phyloP scores from a whole-genome alignment of 2,329 filamentous ascomycete species.

The Leptographium galeiforme region DNA sequence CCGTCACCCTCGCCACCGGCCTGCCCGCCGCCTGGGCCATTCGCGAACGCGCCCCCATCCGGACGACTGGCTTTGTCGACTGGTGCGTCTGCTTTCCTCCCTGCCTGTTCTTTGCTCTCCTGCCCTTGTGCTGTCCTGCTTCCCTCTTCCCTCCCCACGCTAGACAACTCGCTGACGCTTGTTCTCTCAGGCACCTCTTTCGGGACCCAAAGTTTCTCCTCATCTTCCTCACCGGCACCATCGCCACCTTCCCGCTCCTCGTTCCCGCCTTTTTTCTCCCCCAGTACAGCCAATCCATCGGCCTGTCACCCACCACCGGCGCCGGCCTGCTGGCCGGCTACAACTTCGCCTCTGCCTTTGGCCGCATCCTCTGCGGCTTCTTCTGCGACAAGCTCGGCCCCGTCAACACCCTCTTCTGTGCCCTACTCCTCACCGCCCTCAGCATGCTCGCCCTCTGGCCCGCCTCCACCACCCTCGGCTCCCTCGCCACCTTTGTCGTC shows the following conservation, averaged over 20 bases:
- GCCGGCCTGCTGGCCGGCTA: conserved; percentile 47
- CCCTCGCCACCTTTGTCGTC: conserved; percentile 41
- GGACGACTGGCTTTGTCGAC: conserved; percentile 29
- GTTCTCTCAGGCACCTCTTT: conserved; percentile 26
- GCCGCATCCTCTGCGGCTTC: conserved; percentile 39
- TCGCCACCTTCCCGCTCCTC: conserved; percentile 46
- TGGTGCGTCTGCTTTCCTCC: conserved; percentile 18
- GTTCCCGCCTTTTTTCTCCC: conserved; percentile 50
- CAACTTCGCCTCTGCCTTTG: conserved; percentile 45
- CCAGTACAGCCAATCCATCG: conserved; percentile 39
- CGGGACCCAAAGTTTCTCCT: conserved; percentile 34
- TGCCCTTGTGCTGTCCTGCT: neutral
- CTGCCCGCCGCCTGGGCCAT: conserved; percentile 42
- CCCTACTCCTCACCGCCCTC: conserved; percentile 36
- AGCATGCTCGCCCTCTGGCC: conserved; percentile 52
- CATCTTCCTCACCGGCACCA: conserved; percentile 38
- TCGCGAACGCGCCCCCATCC: conserved; percentile 29
- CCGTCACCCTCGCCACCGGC: conserved; percentile 38
- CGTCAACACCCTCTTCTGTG: conserved; percentile 38
- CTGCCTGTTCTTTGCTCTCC: neutral
- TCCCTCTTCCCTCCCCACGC: neutral
- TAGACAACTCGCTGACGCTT: too few relatives aligned
- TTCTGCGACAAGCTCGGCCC: conserved; percentile 40
- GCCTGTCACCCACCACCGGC: conserved; percentile 35
- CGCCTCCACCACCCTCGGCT: conserved; percentile 37